phyloP scores from a whole-genome alignment of 164 flowering plant species.

The Berberis thunbergii region DNA sequence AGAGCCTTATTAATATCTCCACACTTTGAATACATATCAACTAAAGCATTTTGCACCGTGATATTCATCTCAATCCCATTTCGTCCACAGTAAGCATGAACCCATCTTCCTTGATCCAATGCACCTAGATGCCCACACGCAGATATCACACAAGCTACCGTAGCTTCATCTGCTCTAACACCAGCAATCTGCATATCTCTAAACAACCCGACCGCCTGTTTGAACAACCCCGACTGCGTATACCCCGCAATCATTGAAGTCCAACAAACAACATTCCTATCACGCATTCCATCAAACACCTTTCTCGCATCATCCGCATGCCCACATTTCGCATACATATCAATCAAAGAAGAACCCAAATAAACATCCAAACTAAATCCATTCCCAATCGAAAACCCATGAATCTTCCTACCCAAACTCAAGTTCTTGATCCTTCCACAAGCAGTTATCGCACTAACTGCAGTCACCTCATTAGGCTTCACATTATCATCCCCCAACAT shows the following conservation, averaged over 20 bases:
- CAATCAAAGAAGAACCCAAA: constrained; percentile 20
- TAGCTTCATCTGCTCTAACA: constrained; percentile 17
- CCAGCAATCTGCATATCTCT: constrained; percentile 23
- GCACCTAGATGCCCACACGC: constrained; percentile 26
- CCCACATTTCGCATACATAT: constrained; percentile 26
- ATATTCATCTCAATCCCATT: constrained; percentile 15
- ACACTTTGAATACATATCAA: constrained; percentile 37
- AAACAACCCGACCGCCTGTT: constrained; percentile 23
- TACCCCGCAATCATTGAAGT: constrained; percentile 27
- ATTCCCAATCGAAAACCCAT: constrained; percentile 12
- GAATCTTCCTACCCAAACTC: constrained; percentile 20
- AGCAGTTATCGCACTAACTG: constrained; percentile 19
- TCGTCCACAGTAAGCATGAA: constrained; percentile 19
- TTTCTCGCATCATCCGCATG: constrained; percentile 12
- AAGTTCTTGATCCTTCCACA: constrained; percentile 17
- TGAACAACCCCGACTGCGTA: constrained; percentile 15
- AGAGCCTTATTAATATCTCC: constrained; percentile 24
- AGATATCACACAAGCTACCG: constrained; percentile 23
- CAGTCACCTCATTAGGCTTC: constrained; percentile 20
- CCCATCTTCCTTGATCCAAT: constrained; percentile 22
- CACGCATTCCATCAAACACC: constrained; percentile 18
- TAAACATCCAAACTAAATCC: constrained; percentile 17
- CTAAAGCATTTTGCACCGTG: constrained; percentile 15
- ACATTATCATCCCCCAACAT: constrained; percentile 8
- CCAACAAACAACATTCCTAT: constrained; percentile 26